Percentiles rank a stretch among this genome's conserved stretches.
Evolutionary conservation across 768 basidiomycete species (phyloP).

Genomic region (Mrakia gelida): DNA sequence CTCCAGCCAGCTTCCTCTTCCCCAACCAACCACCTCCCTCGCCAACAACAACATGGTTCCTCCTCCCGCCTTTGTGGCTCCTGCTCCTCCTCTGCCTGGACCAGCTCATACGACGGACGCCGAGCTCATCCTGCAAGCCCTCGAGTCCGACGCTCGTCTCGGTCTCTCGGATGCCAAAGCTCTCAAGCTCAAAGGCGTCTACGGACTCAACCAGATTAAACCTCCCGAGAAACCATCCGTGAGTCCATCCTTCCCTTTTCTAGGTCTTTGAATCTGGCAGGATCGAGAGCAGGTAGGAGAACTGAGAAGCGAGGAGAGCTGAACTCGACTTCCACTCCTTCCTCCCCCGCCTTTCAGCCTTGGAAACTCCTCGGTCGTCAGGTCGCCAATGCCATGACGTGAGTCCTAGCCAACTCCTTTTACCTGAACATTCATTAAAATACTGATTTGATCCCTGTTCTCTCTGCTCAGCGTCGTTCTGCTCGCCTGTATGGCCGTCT

Average conservation of each 20-base stretch:
- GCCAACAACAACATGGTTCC: neutral
- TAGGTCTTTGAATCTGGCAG: constrained; percentile 24
- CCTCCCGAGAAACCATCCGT: constrained; percentile 38
- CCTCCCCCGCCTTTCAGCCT: constrained; percentile 33
- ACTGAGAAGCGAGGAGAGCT: too few species aligned
- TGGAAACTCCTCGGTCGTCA: constrained; percentile 35
- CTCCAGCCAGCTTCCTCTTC: too few species aligned
- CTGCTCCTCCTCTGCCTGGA: constrained; percentile 23
- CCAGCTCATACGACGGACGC: constrained; percentile 39
- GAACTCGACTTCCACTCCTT: too few species aligned
- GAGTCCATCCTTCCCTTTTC: constrained; percentile 11
- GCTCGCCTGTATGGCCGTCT: constrained; percentile 50
- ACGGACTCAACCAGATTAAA: constrained; percentile 45
- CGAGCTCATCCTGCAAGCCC: constrained; percentile 39
- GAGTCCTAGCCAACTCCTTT: constrained; percentile 21
- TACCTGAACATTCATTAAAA: neutral
- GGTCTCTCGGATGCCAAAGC: constrained; percentile 41
- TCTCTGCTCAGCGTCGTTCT: constrained; percentile 30
- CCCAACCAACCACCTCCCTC: too few species aligned
- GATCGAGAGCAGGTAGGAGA: too few species aligned
- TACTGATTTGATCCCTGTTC: neutral
- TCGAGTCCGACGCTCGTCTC: constrained; percentile 36
- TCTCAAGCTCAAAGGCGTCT: constrained; percentile 34
- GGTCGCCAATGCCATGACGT: constrained; percentile 49
- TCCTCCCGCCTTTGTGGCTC: constrained; percentile 3